Evolutionary conservation across 2,329 filamentous ascomycete species (phyloP).

Genomic region (Aspergillus pseudoglaucus): DNA sequence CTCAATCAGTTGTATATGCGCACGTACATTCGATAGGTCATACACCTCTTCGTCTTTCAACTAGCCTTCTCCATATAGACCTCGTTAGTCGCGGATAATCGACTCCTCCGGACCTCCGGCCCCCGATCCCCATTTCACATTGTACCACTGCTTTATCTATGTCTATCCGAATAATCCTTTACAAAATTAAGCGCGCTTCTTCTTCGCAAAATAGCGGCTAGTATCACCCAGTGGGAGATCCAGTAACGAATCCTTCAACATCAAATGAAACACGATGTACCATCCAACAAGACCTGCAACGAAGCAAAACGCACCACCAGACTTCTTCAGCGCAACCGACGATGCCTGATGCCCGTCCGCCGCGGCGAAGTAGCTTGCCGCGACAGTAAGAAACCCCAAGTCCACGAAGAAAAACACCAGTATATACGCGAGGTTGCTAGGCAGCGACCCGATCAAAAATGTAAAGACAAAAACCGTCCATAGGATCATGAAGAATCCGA

Average conservation of each 20-base stretch:
- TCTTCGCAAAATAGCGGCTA: conserved; percentile 33
- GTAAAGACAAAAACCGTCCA: conserved; percentile 45
- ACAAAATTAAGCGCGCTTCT: conserved; percentile 9
- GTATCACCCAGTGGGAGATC: conserved; percentile 40
- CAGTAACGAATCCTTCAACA: conserved; percentile 36
- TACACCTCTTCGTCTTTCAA: no score
- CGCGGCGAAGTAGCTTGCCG: conserved; percentile 41
- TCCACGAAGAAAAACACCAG: conserved; percentile 45
- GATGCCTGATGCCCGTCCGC: conserved; percentile 37
- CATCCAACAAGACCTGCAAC: conserved; percentile 42
- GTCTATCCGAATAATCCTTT: background rate
- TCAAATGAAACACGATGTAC: conserved; percentile 39
- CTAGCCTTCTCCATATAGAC: no score
- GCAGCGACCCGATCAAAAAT: conserved; percentile 42
- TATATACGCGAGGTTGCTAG: conserved; percentile 44
- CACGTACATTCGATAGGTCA: no score
- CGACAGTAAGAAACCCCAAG: conserved; percentile 39
- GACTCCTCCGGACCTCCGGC: no score
- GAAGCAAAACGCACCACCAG: conserved; percentile 44
- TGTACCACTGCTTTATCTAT: no score
- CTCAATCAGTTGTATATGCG: no score
- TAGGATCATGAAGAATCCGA: conserved; percentile 45
- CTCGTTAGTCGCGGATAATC: no score
- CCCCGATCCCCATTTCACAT: no score
- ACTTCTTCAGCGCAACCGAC: conserved; percentile 35